Conservation (phyloP, 768 basidiomycete species). For the Saitozyma podzolica region DNA sequence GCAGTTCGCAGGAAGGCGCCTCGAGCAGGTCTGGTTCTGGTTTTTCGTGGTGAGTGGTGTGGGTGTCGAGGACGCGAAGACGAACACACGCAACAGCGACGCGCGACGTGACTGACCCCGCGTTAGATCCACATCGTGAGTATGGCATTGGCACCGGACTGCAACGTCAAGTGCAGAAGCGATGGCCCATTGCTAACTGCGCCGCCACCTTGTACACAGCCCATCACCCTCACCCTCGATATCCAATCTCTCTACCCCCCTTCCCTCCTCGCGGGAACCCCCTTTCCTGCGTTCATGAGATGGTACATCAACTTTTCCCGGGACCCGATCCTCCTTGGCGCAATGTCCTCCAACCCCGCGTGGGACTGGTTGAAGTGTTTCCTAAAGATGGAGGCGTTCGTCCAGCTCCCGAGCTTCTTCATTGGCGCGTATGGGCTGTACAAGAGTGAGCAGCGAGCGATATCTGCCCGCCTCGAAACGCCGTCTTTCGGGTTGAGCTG, state of each 20-base stretch:
- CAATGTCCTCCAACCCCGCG: conserved; percentile 36
- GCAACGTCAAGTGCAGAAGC: not conserved
- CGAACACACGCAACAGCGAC: not conserved
- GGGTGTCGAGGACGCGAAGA: not conserved
- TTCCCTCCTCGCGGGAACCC: conserved; percentile 56
- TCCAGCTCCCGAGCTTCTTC: conserved; percentile 73
- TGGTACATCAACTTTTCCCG: conserved; percentile 63
- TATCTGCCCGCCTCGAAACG: conserved; percentile 57
- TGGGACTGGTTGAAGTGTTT: conserved; percentile 60
- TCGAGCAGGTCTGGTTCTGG: conserved; percentile 60
- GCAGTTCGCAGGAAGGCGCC: conserved; percentile 15
- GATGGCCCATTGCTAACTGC: not conserved
- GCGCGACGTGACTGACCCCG: not conserved
- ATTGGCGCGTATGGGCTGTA: conserved; percentile 58
- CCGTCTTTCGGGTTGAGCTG: not conserved
- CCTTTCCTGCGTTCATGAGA: conserved; percentile 56
- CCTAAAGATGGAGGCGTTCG: conserved; percentile 49
- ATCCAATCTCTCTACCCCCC: conserved; percentile 62
- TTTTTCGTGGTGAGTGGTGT: conserved; percentile 59
- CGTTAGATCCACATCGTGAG: conserved; percentile 60
- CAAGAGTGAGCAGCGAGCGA: conserved; percentile 44
- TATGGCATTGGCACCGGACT: not conserved
- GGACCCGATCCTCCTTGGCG: conserved; percentile 66
- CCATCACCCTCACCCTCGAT: conserved; percentile 64
- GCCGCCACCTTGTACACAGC: not conserved